phyloP scores from a whole-genome alignment of 768 basidiomycete genomes.

The Phylloporus sp. region DNA sequence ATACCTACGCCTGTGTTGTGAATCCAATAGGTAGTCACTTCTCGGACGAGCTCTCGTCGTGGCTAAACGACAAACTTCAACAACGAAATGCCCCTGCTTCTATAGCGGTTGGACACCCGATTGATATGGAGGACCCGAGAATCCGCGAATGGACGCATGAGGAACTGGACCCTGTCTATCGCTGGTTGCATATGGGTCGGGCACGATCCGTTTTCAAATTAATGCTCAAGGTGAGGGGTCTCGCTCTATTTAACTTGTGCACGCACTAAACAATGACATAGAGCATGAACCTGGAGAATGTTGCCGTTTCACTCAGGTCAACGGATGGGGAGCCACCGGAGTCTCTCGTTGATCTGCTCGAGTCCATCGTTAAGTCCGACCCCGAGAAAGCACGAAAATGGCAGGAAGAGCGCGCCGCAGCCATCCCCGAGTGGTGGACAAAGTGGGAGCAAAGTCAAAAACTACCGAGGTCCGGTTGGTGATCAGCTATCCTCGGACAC shows the following conservation, averaged over 20 bases:
- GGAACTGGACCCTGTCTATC: slow-evolving; percentile 32
- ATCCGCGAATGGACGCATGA: slow-evolving; percentile 40
- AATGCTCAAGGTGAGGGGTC: slow-evolving; percentile 22
- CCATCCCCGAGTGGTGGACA: slow-evolving; percentile 29
- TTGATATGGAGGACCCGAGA: slow-evolving; percentile 34
- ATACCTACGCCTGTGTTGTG: slow-evolving; percentile 17
- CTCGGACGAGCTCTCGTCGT: slow-evolving; percentile 32
- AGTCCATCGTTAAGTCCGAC: slow-evolving; percentile 25
- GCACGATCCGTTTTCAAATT: slow-evolving; percentile 25
- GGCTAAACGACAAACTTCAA: slow-evolving; percentile 28
- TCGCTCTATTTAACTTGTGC: not conserved
- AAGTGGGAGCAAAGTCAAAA: slow-evolving; percentile 27
- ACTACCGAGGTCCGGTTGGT: slow-evolving; percentile 5
- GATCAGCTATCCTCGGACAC: not conserved
- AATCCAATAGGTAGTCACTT: slow-evolving; percentile 22
- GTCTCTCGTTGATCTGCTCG: slow-evolving; percentile 15
- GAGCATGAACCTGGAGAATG: slow-evolving; percentile 17
- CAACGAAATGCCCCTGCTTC: slow-evolving; percentile 17
- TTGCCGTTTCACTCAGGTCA: slow-evolving; percentile 8
- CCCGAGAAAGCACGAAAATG: slow-evolving; percentile 17
- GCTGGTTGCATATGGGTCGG: slow-evolving; percentile 37
- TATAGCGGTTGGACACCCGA: slow-evolving; percentile 16
- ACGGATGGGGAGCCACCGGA: slow-evolving; percentile 12
- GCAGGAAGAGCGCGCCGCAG: slow-evolving; percentile 21
- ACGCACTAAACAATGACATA: slow-evolving; percentile 5